phyloP scores from a whole-genome alignment of 352 stramenopile genomes.

The Phytophthora kernoviae region DNA sequence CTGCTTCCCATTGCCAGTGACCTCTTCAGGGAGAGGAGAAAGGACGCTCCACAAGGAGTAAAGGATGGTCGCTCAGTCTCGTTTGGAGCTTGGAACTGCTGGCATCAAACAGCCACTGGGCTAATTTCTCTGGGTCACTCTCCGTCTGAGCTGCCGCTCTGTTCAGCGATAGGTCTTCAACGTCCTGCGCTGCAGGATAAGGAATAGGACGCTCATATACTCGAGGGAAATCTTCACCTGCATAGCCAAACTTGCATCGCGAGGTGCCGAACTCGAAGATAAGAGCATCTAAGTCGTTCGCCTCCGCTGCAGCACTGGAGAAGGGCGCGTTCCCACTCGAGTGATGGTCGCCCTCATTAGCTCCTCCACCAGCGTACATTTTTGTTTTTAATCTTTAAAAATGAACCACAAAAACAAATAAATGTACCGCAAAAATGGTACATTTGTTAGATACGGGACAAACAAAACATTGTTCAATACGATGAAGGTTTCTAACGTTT shows the following conservation, averaged over 20 bases:
- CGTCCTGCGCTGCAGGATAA: conserved; percentile 21
- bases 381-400: no score
- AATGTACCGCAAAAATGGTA: no score
- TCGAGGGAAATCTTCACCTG: conserved; percentile 87
- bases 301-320: conserved; percentile 58
- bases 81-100: conserved; percentile 50
- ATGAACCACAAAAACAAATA: no score
- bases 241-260: conserved; percentile 84
- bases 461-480: no score
- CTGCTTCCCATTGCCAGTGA: conserved; percentile 19
- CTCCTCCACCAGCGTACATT: conserved; percentile 45
- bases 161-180: conserved; percentile 16
- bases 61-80: conserved; percentile 62
- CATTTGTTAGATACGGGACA: no score
- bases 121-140: conserved; percentile 56
- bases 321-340: conserved; percentile 25
- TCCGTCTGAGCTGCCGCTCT: conserved; percentile 54
- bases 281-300: conserved; percentile 78
- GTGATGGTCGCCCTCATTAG: conserved; percentile 39
- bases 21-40: conserved; percentile 61
- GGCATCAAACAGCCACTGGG: conserved; percentile 77
- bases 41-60: conserved; percentile 70
- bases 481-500: no score
- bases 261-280: conserved; percentile 83
- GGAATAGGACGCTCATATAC: no score